phyloP scores from a whole-genome alignment of 2,329 filamentous ascomycete species.

The Tricladium varicosporioides region DNA sequence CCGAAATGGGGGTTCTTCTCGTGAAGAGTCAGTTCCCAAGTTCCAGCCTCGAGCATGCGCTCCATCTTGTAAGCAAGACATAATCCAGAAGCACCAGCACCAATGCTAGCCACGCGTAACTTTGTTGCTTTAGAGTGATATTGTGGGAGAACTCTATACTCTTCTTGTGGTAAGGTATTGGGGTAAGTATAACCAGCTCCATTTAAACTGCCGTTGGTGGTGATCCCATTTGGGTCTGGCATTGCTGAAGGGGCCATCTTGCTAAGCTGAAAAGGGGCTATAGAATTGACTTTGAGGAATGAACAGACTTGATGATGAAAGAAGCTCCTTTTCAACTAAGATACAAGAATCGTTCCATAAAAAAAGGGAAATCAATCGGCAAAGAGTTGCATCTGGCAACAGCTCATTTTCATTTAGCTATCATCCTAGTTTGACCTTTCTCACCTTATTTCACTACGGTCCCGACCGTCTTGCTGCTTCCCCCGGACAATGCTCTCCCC shows the following conservation, averaged over 20 bases:
- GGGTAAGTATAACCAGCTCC: neutral
- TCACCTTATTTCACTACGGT: neutral
- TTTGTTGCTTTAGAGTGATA: slow-evolving; percentile 22
- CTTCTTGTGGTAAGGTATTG: neutral
- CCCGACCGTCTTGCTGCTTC: neutral
- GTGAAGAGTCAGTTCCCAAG: slow-evolving; percentile 42
- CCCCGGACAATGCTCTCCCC: neutral
- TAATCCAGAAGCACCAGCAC: slow-evolving; percentile 21
- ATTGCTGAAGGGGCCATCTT: slow-evolving; percentile 16
- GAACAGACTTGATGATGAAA: neutral
- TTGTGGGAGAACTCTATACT: slow-evolving; percentile 17
- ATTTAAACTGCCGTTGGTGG: slow-evolving; percentile 4
- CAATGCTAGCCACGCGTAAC: slow-evolving; percentile 21
- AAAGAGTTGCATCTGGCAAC: neutral
- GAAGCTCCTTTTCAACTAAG: slow-evolving; percentile 1
- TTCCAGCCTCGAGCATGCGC: slow-evolving; percentile 12
- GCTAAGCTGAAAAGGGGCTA: neutral
- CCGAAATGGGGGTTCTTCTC: slow-evolving; percentile 46
- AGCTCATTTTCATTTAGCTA: neutral
- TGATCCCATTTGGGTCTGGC: slow-evolving; percentile 5
- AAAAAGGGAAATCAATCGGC: neutral
- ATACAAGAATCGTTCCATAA: neutral
- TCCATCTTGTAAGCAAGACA: slow-evolving; percentile 23
- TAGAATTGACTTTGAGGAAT: too few species aligned
- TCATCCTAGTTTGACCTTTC: neutral